These are phyloP conservation scores for Hyaloscypha variabilis DNA, from an alignment of 495 filamentous ascomycete genomes.

Conservation along the genomic window DNA sequence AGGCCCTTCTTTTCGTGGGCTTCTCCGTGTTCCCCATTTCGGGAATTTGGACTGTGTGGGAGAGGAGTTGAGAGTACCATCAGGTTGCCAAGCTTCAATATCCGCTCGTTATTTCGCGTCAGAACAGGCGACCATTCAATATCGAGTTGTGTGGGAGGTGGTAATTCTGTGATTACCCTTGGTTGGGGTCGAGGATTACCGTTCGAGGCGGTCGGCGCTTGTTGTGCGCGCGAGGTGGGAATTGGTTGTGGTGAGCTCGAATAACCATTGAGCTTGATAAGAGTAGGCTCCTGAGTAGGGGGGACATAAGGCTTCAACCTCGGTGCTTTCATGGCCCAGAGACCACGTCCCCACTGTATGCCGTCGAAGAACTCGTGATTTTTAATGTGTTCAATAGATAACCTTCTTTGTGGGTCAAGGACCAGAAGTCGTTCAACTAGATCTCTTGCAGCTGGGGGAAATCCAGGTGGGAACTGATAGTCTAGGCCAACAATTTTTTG, in stretches of 20 bases:
- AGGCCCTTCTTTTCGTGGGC: constrained; percentile 74
- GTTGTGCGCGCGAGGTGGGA: constrained; percentile 44
- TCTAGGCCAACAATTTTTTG: constrained; percentile 96
- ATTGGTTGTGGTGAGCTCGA: constrained; percentile 49
- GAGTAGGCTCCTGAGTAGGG: constrained; percentile 69
- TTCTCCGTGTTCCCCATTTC: constrained; percentile 56
- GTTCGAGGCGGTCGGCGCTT: constrained; percentile 39
- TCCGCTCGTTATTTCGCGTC: constrained; percentile 87
- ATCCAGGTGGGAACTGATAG: constrained; percentile 90
- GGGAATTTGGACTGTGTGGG: constrained; percentile 65
- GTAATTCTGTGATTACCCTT: constrained; percentile 90
- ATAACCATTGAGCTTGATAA: constrained; percentile 78
- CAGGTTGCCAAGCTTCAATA: constrained; percentile 90
- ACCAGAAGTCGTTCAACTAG: constrained; percentile 92
- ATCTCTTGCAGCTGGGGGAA: constrained; percentile 86
- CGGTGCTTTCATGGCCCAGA: constrained; percentile 93
- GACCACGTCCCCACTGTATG: constrained; percentile 75
- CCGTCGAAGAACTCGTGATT: constrained; percentile 98
- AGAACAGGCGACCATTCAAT: constrained; percentile 99
- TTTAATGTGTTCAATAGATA: constrained; percentile 96
- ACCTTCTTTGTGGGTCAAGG: constrained; percentile 79
- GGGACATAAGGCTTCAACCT: constrained; percentile 85
- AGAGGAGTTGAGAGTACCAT: constrained; percentile 77
- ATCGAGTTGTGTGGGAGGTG: constrained; percentile 93
- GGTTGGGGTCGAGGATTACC: constrained; percentile 62